Evolutionary conservation across 768 basidiomycete species (phyloP), one percentile per base, ranked within the genome.

Genomic region (Coprinellus aureogranulatus): DNA sequence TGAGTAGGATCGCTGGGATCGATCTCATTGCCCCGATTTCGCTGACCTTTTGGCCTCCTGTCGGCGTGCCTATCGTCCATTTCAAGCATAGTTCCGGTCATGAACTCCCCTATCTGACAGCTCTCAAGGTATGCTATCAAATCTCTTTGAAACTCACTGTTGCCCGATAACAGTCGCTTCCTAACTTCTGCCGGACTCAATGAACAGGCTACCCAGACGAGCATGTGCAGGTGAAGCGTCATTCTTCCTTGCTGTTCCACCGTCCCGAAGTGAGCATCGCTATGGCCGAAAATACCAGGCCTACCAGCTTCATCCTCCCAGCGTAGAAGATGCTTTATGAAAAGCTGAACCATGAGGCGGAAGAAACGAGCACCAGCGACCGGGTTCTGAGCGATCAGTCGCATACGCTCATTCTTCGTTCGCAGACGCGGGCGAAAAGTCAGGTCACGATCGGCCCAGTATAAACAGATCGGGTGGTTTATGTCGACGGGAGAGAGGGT

Each of bases 401-500:
- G 22, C 5, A 20, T 16, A 1, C 27, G 39, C 20, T 54, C 41
- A 16, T 25, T 42, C 18, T 41, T 54, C 2, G 27, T 10, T 31
- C 63, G 63, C 5, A 65, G 18, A 18, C 61, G 45, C 5, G 63
- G 68, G 5, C 49, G 22, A 37, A 69, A 74, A 0, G 39, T 51
- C 9, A 60, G 51, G 10, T 70, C 53, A 6, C 53, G 60, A 9
- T 60, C 66, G 5, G 72, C 68, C 67, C 60, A 74, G 54, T 75
- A 75, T 4, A 77, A n/a, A 12, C 66, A 68, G 3, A 77, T 57
- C 0, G 72, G 74, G 59, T 73, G 67, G 14, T 61, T 60, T 0
- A 53, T 48, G 57, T 76, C 72, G 8, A 61, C 66, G 6, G 67
- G 72, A 0, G 73, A 65, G 27, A 74, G 50, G 11, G 73, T 76